Evolutionary conservation across 495 filamentous ascomycete species (phyloP).

Genomic region (Geoglossum glabrum): DNA sequence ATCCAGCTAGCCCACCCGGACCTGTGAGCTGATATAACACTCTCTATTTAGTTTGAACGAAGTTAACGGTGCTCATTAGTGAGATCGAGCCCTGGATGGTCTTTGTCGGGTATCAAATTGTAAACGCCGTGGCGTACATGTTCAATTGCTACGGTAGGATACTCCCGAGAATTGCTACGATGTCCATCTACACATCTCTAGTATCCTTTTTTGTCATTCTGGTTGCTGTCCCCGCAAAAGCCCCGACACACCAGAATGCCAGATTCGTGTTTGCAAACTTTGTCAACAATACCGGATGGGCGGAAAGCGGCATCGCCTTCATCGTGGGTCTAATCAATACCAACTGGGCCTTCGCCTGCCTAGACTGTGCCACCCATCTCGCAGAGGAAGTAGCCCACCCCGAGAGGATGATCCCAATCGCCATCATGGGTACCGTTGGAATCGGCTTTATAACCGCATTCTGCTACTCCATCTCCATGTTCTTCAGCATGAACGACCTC

Average conservation of each 20-base stretch:
- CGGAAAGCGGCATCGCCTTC: slow-evolving; percentile 37
- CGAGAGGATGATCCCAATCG: slow-evolving; percentile 27
- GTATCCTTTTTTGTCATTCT: slow-evolving; percentile 34
- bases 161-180: slow-evolving; percentile 28
- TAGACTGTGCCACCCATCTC: slow-evolving; percentile 42
- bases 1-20: slow-evolving; percentile 37
- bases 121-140: slow-evolving; percentile 34
- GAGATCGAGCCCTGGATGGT: slow-evolving; percentile 34
- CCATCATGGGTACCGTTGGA: slow-evolving; percentile 36
- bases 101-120: slow-evolving; percentile 28
- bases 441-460: slow-evolving; percentile 39
- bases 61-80: slow-evolving; percentile 13
- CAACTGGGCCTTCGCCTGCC: slow-evolving; percentile 39
- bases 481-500: slow-evolving; percentile 37
- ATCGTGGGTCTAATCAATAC: slow-evolving; percentile 42
- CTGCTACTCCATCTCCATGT: slow-evolving; percentile 34
- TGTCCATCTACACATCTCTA: slow-evolving; percentile 31
- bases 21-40: slow-evolving; percentile 7
- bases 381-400: slow-evolving; percentile 38
- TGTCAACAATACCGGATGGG: slow-evolving; percentile 43
- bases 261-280: slow-evolving; percentile 42
- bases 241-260: slow-evolving; percentile 31
- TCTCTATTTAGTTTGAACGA: neutral
- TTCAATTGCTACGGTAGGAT: slow-evolving; percentile 39
- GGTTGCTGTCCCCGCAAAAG: slow-evolving; percentile 32